Base-by-base conservation (phyloP, 2,329 filamentous ascomycete genomes). In the Calonectria henricotiae region DNA sequence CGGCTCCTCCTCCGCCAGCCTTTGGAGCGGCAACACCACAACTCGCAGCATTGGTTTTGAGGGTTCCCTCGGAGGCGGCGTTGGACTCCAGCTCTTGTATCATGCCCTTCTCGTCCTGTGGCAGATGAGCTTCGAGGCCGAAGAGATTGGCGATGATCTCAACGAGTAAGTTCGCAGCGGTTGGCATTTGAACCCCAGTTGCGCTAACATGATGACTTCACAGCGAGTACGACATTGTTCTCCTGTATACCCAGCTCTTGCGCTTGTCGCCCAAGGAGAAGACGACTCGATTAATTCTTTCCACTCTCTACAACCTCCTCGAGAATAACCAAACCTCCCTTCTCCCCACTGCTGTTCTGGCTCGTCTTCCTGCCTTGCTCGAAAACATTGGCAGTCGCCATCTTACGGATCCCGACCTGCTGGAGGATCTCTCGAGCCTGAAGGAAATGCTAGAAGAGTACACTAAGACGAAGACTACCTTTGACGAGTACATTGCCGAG, bases 261-360 rank as follows among this genome's bases (percentile, higher is more conserved):
- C 93, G 95, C 65, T 87, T 98, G 47, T 98, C 96, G 2, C 95
- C 96, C 51, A 99, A 99, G 83, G 96, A 98, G 82, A 99, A 99
- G 87, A 98, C 96, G 1, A 98, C 96, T 0, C 92, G 96, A 35
- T 89, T 99, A 65, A 90, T 98, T 54, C 88, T 98, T 51, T 95
- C 95, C 11, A 98, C 96, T 8, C 89, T 99, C 46, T 89, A 93
- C 81, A 98, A 98, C 83, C 91, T 99, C 51, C 90, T 98, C 43
- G 85, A 86, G 51, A 85, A 86, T 71, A 92, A 94, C 86, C 82
- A 89, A 84, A 85, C 93, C 88, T 88, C 93, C 81, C 83, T 92
- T 82, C 91, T 98, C 67, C 95, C 96, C 8, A 92, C 93, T 3
- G 95, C 96, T 1, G 92, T 96, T 25, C 92, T 98, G 69, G 94